Evolutionary conservation across 441 rosid species (phyloP).

Genomic region (Pelargonium hybrid): DNA sequence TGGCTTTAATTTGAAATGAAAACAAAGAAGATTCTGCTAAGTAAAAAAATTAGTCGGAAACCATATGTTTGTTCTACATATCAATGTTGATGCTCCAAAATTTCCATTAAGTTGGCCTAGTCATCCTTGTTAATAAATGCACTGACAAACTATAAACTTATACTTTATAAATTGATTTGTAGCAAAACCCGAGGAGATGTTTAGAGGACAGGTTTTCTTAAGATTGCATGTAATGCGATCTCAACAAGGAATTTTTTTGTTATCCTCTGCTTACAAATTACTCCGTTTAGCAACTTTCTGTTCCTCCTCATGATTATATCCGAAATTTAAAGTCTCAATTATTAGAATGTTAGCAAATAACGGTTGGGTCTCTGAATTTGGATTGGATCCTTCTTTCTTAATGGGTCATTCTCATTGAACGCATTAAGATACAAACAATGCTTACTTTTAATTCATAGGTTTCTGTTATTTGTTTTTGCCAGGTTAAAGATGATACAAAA

Average conservation of each 20-base stretch:
- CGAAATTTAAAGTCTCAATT: background rate
- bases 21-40: no score
- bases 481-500: conserved; percentile 88
- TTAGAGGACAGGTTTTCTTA: background rate
- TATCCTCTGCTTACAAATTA: background rate
- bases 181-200: background rate
- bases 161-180: background rate
- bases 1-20: background rate
- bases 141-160: background rate
- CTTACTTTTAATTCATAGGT: conserved; percentile 5
- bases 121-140: background rate
- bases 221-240: background rate
- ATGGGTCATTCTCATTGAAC: background rate
- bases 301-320: background rate
- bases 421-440: background rate
- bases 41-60: background rate
- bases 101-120: background rate
- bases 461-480: conserved; percentile 28
- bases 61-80: background rate
- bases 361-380: background rate
- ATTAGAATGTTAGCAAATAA: background rate
- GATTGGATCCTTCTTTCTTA: conserved; percentile 6
- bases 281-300: background rate
- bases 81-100: background rate
- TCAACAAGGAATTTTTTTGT: background rate